These are phyloP conservation scores for Diplodia sapinea DNA, from an alignment of 2,329 filamentous ascomycete genomes.

Conservation along the genomic window DNA sequence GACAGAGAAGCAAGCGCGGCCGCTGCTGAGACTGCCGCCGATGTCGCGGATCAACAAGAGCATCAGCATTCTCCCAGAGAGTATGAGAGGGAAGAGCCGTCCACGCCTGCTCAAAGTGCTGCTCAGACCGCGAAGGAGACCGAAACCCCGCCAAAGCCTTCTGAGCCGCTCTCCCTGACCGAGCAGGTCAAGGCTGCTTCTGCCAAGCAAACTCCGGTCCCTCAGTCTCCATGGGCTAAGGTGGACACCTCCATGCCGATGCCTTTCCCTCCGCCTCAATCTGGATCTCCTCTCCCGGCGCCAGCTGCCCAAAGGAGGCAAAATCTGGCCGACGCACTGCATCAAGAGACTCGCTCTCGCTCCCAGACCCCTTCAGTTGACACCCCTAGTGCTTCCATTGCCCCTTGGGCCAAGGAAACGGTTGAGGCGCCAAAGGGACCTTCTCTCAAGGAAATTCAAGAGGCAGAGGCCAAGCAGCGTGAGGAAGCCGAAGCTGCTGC, in stretches of 20 bases:
- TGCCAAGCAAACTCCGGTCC: constrained; percentile 62
- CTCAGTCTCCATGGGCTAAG: constrained; percentile 64
- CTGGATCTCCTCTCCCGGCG: constrained; percentile 81
- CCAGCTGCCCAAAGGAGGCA: constrained; percentile 87
- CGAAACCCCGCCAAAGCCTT: constrained; percentile 38
- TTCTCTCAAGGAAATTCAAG: constrained; percentile 95
- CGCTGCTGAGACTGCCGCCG: constrained; percentile 27
- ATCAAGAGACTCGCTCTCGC: constrained; percentile 70
- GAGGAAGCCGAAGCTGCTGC: constrained; percentile 86
- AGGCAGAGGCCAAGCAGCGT: constrained; percentile 90
- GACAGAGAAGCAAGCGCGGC: constrained; percentile 19
- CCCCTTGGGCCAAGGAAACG: constrained; percentile 92
- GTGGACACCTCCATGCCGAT: constrained; percentile 73
- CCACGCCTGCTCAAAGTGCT: constrained; percentile 10
- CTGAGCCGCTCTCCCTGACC: constrained; percentile 71
- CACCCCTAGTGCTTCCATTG: constrained; percentile 72
- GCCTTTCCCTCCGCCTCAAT: constrained; percentile 75
- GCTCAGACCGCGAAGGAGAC: constrained; percentile 24
- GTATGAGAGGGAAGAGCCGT: constrained; percentile 34
- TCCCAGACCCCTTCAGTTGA: constrained; percentile 76
- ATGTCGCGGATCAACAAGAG: constrained; percentile 35
- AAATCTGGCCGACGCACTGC: constrained; percentile 77
- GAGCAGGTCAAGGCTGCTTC: constrained; percentile 79
- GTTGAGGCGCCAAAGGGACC: constrained; percentile 77
- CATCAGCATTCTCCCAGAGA: constrained; percentile 37